phyloP scores from a whole-genome alignment of 257 asterid genomes.

The Datura wrightii region DNA sequence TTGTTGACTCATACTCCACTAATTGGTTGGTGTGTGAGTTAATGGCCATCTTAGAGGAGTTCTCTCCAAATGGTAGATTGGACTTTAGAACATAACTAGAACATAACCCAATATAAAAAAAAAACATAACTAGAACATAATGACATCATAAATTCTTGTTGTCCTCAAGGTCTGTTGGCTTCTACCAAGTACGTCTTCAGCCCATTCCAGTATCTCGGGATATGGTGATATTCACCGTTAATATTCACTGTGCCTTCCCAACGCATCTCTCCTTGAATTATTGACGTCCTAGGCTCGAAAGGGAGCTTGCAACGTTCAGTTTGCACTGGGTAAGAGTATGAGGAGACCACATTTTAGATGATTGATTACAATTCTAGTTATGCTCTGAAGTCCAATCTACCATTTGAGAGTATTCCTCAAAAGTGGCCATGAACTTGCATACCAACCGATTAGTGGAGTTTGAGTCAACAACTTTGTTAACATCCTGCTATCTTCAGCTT shows the following conservation, averaged over 20 bases:
- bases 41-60: not conserved
- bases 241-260: no score
- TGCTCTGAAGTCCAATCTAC: not conserved
- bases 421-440: not conserved
- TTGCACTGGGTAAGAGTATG: not conserved
- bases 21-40: not conserved
- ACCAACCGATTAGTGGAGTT: not conserved
- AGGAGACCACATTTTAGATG: not conserved
- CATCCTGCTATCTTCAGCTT: not conserved
- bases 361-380: not conserved
- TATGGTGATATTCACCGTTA: no score
- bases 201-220: no score
- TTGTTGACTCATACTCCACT: not conserved
- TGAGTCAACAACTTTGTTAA: not conserved
- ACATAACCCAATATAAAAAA: no score
- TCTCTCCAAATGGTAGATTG: not conserved
- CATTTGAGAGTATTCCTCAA: not conserved
- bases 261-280: not conserved
- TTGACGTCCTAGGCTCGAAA: not conserved
- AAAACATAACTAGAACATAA: not conserved
- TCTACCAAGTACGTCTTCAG: no score
- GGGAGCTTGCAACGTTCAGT: not conserved
- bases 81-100: not conserved
- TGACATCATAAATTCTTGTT: no score
- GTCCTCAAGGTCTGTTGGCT: no score